These are phyloP conservation scores for Leccinellum luteum DNA, from an alignment of 768 basidiomycete species.

Conservation along the genomic window DNA sequence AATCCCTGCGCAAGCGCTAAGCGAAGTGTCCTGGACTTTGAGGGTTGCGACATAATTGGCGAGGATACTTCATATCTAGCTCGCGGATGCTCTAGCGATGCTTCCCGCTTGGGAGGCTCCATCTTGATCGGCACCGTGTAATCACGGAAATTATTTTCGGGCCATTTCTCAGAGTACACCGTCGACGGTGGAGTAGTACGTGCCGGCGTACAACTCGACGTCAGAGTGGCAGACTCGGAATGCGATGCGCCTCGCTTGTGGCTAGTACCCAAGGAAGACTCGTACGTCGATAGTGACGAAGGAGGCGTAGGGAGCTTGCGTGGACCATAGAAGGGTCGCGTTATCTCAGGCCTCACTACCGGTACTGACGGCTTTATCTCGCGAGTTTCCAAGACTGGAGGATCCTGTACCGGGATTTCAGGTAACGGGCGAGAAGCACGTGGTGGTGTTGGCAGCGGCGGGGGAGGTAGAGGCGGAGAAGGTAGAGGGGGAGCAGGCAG, in stretches of 20 bases:
- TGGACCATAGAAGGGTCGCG: constrained; percentile 19
- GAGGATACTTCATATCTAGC: constrained; percentile 20
- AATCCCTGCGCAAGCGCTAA: constrained; percentile 23
- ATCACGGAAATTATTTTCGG: constrained; percentile 23
- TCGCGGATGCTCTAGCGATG: constrained; percentile 23
- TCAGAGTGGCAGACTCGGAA: constrained; percentile 23
- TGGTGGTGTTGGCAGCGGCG: constrained; percentile 28
- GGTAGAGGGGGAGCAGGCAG: constrained; percentile 17
- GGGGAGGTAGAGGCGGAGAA: constrained; percentile 25
- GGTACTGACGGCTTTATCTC: constrained; percentile 14
- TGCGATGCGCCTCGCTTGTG: constrained; percentile 20
- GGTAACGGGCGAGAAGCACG: constrained; percentile 28
- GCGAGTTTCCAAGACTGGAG: constrained; percentile 9
- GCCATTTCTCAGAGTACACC: constrained; percentile 31
- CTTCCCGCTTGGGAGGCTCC: constrained; percentile 22
- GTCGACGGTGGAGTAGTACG: constrained; percentile 30
- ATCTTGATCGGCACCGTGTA: constrained; percentile 22
- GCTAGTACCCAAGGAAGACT: constrained; percentile 11
- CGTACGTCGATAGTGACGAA: constrained; percentile 25
- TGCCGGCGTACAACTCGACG: constrained; percentile 28
- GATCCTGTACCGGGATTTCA: constrained; percentile 28
- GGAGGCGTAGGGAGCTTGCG: constrained; percentile 35
- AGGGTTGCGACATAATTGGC: constrained; percentile 20
- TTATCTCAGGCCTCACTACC: constrained; percentile 18
- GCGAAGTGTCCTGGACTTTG: constrained; percentile 25